A percentile compares a stretch with the other conserved stretches of the same genome.
These are phyloP conservation scores for Trichoderma asperelloides DNA, from an alignment of 495 filamentous ascomycete species.

Conservation along the genomic window DNA sequence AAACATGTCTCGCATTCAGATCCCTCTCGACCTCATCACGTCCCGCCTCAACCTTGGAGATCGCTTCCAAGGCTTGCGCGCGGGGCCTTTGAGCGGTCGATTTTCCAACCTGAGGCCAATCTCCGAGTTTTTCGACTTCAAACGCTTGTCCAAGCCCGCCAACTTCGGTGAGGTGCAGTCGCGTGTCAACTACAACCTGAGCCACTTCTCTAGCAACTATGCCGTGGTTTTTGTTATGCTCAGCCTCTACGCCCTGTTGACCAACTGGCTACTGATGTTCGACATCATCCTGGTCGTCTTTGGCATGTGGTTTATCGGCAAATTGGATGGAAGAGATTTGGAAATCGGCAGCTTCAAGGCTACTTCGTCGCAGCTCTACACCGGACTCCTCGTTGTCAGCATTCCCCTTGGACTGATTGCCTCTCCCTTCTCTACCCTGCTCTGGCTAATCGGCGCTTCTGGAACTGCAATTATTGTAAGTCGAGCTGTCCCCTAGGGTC, in stretches of 20 bases:
- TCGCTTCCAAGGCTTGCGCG: conserved; percentile 65
- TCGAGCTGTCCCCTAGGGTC: background rate
- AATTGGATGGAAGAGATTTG: conserved; percentile 77
- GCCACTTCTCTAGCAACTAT: conserved; percentile 98
- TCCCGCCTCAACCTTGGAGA: conserved; percentile 75
- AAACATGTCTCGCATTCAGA: conserved; percentile 78
- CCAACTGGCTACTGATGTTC: conserved; percentile 74
- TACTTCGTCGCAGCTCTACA: conserved; percentile 93
- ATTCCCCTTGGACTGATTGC: conserved; percentile 78
- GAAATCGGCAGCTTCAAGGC: conserved; percentile 72
- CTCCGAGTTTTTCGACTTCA: conserved; percentile 90
- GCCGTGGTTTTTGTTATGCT: conserved; percentile 87
- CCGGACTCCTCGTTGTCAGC: conserved; percentile 66
- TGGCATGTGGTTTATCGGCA: conserved; percentile 84
- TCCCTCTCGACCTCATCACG: conserved; percentile 84
- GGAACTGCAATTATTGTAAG: conserved; percentile 67
- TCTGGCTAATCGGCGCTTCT: conserved; percentile 93
- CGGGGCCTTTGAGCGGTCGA: conserved; percentile 63
- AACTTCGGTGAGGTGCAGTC: conserved; percentile 89
- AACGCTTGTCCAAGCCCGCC: conserved; percentile 84
- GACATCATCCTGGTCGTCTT: conserved; percentile 78
- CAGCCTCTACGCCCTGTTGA: conserved; percentile 88
- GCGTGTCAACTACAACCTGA: conserved; percentile 93
- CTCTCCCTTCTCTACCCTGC: conserved; percentile 66
- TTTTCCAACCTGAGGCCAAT: conserved; percentile 90